phyloP scores from a whole-genome alignment of 1,284 basidiomycete genomes.

The Ceratobasidium sp. region DNA sequence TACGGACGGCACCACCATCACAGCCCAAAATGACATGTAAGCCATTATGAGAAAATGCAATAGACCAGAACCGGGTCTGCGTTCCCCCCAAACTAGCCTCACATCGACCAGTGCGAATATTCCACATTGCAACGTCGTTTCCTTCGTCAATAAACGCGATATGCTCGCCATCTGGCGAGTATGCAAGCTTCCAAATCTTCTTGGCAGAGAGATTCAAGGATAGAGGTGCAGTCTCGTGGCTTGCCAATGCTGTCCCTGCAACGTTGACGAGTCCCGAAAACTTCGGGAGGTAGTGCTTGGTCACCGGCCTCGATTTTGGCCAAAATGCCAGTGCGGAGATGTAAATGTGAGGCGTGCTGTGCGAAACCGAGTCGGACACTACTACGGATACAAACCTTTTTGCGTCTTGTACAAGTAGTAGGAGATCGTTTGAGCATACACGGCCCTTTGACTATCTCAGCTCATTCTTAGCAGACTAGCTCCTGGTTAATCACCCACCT shows the following conservation, averaged over 20 bases:
- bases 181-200: background rate
- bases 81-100: background rate
- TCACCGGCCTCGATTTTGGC: background rate
- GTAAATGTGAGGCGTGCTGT: constrained; percentile 27
- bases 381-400: background rate
- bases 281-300: too few relatives aligned
- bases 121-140: background rate
- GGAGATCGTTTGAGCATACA: background rate
- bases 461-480: background rate
- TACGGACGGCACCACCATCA: background rate
- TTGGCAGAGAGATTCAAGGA: too few relatives aligned
- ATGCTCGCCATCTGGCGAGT: constrained; percentile 27
- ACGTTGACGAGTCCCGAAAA: too few relatives aligned
- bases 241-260: too few relatives aligned
- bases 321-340: constrained; percentile 27
- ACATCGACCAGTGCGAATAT: background rate
- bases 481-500: background rate
- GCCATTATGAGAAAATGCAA: constrained; percentile 24
- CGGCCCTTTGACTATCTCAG: background rate
- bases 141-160: background rate
- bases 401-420: background rate
- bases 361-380: background rate
- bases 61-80: background rate
- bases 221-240: too few relatives aligned
- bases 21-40: background rate